Conservation (phyloP, 164 flowering plant species). For the Kalanchoe fedtschenkoi region DNA sequence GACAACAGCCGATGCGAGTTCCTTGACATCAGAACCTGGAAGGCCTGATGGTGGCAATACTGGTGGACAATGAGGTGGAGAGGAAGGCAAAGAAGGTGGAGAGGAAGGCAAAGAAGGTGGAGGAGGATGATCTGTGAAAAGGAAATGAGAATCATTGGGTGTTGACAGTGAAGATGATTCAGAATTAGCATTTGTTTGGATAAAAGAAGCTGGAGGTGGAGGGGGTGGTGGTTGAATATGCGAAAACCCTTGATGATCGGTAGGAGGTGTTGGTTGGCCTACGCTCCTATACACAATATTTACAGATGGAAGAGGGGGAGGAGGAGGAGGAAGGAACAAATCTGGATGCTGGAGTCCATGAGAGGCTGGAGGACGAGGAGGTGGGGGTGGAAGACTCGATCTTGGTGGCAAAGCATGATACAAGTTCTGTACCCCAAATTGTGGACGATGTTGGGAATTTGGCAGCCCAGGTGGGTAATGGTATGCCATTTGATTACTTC, state of each 20-base stretch:
- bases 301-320: constrained; percentile 20
- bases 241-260: background rate
- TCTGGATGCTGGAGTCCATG: constrained; percentile 19
- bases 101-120: constrained; percentile 16
- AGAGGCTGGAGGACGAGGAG: constrained; percentile 13
- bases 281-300: background rate
- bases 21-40: constrained; percentile 7
- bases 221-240: background rate
- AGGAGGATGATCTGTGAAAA: constrained; percentile 9
- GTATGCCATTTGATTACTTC: background rate
- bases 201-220: background rate
- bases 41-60: constrained; percentile 17
- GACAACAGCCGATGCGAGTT: constrained; percentile 7
- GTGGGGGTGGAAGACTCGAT: constrained; percentile 15
- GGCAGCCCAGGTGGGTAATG: constrained; percentile 21
- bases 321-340: constrained; percentile 24
- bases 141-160: background rate
- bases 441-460: constrained; percentile 16
- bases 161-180: background rate
- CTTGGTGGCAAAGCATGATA: constrained; percentile 14
- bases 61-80: constrained; percentile 20
- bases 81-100: constrained; percentile 19
- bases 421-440: constrained; percentile 17
- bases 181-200: background rate
- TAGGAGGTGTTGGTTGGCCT: background rate